Evolutionary conservation across 345 rosid species (phyloP).

Genomic region (Angophora floribunda): DNA sequence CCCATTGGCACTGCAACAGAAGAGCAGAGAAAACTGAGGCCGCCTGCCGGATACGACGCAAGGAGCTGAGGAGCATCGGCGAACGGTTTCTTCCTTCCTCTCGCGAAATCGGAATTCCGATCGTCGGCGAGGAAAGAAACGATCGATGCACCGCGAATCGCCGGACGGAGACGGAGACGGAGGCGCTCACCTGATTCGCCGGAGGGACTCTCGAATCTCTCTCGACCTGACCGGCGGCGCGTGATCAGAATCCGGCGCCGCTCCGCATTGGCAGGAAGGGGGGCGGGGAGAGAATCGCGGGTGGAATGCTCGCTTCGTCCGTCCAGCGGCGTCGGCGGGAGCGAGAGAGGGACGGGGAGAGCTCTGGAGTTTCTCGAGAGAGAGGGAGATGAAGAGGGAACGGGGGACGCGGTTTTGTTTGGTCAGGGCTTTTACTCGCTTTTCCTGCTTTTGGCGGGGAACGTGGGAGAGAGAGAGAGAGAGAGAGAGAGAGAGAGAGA

Average conservation of each 20-base stretch:
- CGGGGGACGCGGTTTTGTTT: neutral
- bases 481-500: neutral
- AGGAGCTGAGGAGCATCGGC: neutral
- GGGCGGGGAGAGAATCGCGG: neutral
- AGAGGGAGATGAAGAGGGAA: neutral
- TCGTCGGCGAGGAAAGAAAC: neutral
- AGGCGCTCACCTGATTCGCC: neutral
- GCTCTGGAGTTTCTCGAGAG: neutral
- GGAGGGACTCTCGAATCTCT: neutral
- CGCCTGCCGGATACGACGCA: neutral
- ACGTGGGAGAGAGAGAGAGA: neutral
- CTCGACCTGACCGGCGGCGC: neutral
- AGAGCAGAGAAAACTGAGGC: neutral
- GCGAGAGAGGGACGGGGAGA: neutral
- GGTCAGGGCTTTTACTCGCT: neutral
- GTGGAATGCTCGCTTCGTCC: neutral
- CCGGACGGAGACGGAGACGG: neutral
- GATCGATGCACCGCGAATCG: neutral
- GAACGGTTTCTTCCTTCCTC: neutral
- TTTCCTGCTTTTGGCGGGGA: slow-evolving; percentile 11
- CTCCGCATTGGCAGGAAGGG: neutral
- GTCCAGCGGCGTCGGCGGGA: neutral
- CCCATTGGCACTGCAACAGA: neutral
- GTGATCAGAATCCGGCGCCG: neutral
- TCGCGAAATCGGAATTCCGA: neutral